Evolutionary conservation across 2,329 filamentous ascomycete genomes (phyloP), one percentile per base, ranked within the genome.

Genomic region (Fusarium haematococcum): DNA sequence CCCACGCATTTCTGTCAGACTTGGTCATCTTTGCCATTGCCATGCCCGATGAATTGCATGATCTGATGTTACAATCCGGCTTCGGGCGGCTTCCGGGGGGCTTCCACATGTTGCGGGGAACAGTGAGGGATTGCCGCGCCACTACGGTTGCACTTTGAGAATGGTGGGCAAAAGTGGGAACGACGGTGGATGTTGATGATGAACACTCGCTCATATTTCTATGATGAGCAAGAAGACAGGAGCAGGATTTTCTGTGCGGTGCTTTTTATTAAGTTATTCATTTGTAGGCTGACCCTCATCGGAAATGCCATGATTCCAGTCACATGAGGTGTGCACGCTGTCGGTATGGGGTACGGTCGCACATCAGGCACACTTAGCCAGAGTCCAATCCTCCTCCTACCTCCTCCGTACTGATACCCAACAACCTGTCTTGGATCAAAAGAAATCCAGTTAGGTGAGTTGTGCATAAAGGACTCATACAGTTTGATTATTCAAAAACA

Each of bases 11-110:
- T 27, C 10, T 52, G 48, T 30, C 48, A 30, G 48, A 52, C 48
- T 52, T 52, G 48, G 14, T 30, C 23, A 33, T 54, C 41, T 64
- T 39, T 16, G 32, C 30, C 35, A 23, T 45, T 43, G 41, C n/a
- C 8, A 66, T 66, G 62, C 48, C 67, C 58, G 62, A 48, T 73
- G 25, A 54, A 37, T 25, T 57, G n/a, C 32, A 74, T 74, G 76
- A 78, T 77, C 75, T 75, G 71, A 76, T 77, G 59, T 65, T 57
- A 48, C n/a, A 59, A 68, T 63, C 71, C 73, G 71, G 77, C 68
- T 75, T 58, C 61, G 72, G 67, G 69, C 74, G 75, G 68, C 67
- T 74, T 71, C 75, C 74, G 74, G 61, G 58, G 43, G 43, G 23
- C 63, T 71, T 65, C 66, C 71, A 65, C 48, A 52, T 59, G 56